Evolutionary conservation across 306 rosid genomes (phyloP).

Genomic region (Vigna hirtella): DNA sequence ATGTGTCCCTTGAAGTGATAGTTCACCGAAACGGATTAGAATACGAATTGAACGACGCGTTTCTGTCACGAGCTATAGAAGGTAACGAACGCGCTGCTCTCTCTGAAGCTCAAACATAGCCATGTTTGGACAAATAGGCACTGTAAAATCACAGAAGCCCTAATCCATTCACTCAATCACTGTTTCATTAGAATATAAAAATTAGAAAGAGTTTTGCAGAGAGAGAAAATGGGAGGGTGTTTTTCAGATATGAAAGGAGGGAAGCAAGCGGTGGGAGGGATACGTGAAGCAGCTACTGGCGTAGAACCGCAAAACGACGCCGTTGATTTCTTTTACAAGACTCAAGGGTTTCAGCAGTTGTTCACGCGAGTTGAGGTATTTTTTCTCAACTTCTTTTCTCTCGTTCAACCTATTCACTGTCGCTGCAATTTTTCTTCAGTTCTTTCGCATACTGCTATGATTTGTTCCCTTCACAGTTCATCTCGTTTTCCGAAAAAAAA

Average conservation of each 20-base stretch:
- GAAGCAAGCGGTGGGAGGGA: slow-evolving; percentile 61
- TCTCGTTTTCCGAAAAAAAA: background rate
- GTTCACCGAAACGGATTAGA: too few species aligned
- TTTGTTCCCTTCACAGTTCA: background rate
- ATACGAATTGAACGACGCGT: too few species aligned
- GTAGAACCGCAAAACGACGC: slow-evolving; percentile 64
- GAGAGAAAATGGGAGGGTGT: slow-evolving; percentile 63
- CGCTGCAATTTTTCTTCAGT: background rate
- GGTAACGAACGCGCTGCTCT: background rate
- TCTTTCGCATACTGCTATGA: background rate
- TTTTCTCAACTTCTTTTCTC: background rate
- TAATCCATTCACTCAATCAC: background rate
- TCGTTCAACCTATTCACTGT: background rate
- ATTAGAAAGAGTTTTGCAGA: background rate
- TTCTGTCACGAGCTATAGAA: background rate
- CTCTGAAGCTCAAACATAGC: too few species aligned
- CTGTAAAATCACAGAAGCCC: background rate
- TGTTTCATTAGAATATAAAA: background rate
- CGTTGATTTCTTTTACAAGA: slow-evolving; percentile 62
- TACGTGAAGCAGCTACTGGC: background rate
- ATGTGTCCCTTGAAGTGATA: too few species aligned
- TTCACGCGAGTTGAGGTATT: slow-evolving; percentile 64
- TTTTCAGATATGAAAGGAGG: slow-evolving; percentile 72
- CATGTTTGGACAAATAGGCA: too few species aligned
- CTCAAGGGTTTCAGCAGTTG: slow-evolving; percentile 55